Evolutionary conservation across 2,329 filamentous ascomycete species (phyloP).

Genomic region (Whalleya microplaca): DNA sequence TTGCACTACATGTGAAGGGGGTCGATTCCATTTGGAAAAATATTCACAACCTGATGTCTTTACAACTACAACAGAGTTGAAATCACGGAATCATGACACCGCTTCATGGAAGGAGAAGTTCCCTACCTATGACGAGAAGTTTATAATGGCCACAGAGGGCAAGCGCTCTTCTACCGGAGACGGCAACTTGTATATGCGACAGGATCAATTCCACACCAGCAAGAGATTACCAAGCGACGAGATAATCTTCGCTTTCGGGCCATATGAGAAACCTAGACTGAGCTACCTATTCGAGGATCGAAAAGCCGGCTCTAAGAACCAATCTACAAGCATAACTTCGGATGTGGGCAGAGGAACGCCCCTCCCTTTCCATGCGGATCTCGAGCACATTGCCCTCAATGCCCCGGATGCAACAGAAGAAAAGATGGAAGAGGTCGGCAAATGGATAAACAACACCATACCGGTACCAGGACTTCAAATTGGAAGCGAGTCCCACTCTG

Average conservation of each 20-base stretch:
- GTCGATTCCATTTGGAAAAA: slow-evolving; percentile 15
- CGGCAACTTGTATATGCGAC: background rate
- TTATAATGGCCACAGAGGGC: background rate
- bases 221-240: background rate
- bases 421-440: background rate
- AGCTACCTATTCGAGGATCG: background rate
- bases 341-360: background rate
- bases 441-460: background rate
- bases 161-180: background rate
- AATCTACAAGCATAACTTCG: background rate
- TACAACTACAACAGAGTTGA: background rate
- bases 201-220: background rate
- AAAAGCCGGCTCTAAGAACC: background rate
- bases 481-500: background rate
- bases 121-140: background rate
- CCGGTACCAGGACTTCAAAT: background rate
- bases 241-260: background rate
- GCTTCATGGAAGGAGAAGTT: background rate
- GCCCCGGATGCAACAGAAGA: background rate
- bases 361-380: background rate
- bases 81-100: background rate
- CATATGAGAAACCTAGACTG: background rate
- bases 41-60: slow-evolving; percentile 1
- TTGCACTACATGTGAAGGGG: slow-evolving; percentile 3
- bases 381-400: background rate